A percentile compares a stretch with the other conserved stretches of the same genome.
Evolutionary conservation across 768 basidiomycete genomes (phyloP).

Genomic region (Boletus tomentosulus): DNA sequence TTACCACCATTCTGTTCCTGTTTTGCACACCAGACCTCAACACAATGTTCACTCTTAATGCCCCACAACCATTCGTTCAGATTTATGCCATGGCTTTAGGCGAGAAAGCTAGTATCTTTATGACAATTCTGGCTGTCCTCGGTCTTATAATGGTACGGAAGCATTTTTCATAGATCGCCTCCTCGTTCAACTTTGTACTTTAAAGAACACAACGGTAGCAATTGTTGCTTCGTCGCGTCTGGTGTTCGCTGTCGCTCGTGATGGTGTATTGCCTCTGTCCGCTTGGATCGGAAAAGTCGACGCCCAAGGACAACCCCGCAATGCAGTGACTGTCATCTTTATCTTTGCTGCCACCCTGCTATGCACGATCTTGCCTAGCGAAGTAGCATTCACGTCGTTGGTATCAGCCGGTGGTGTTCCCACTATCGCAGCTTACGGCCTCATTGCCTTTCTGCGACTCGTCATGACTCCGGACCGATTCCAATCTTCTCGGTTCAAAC

Average conservation of each 20-base stretch:
- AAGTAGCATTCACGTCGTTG: slow-evolving; percentile 89
- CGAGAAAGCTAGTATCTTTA: slow-evolving; percentile 73
- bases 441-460: slow-evolving; percentile 73
- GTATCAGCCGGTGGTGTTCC: slow-evolving; percentile 84
- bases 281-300: slow-evolving; percentile 80
- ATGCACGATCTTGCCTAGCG: slow-evolving; percentile 86
- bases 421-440: slow-evolving; percentile 83
- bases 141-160: slow-evolving; percentile 76
- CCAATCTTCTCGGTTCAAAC: slow-evolving; percentile 64
- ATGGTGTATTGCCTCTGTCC: slow-evolving; percentile 84
- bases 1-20: slow-evolving; percentile 73
- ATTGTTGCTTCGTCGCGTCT: slow-evolving; percentile 87
- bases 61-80: slow-evolving; percentile 90
- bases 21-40: slow-evolving; percentile 82
- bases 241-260: slow-evolving; percentile 90
- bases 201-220: slow-evolving; percentile 79
- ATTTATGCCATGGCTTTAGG: slow-evolving; percentile 84
- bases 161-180: neutral
- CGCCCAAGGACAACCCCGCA: slow-evolving; percentile 64
- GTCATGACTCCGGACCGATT: slow-evolving; percentile 77
- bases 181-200: neutral
- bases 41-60: slow-evolving; percentile 66
- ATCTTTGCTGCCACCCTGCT: slow-evolving; percentile 69
- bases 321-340: slow-evolving; percentile 86
- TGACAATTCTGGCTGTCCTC: slow-evolving; percentile 79